Conservation (phyloP, 179 eudicot species). For the Carnegiea gigantea region DNA sequence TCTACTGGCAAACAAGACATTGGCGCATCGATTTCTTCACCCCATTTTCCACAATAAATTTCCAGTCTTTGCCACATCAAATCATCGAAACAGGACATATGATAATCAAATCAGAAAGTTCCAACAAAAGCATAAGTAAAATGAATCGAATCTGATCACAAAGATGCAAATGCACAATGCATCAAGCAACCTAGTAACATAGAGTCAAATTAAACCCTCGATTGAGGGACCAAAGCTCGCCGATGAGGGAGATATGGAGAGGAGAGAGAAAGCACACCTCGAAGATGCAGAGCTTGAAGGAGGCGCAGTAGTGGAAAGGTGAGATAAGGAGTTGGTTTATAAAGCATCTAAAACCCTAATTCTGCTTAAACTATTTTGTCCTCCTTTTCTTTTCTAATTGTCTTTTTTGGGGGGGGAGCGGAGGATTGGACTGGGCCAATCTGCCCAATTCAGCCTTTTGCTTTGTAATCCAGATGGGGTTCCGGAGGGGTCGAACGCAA, state of each 20-base stretch:
- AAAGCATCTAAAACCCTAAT: constrained; percentile 15
- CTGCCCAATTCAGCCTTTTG: neutral
- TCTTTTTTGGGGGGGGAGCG: neutral
- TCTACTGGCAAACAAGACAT: neutral
- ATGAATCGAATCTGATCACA: neutral
- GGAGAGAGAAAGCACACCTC: constrained; percentile 8
- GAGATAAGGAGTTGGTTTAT: neutral
- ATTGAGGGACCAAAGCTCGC: neutral
- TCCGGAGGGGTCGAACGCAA: no score
- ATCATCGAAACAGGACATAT: neutral
- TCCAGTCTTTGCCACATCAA: neutral
- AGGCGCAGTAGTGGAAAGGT: constrained; percentile 4
- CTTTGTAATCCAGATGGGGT: neutral
- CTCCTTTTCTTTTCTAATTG: neutral
- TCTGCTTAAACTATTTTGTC: neutral
- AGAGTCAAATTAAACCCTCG: neutral
- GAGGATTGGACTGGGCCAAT: no score
- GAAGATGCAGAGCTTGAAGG: constrained; percentile 19
- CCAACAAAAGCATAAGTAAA: neutral
- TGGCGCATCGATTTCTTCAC: neutral
- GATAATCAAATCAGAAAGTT: neutral
- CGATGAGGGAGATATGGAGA: neutral
- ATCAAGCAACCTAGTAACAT: no score
- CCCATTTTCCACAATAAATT: neutral
- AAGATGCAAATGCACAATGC: neutral